Evolutionary conservation across 1,284 basidiomycete species (phyloP), one percentile per base, ranked within the genome.

Genomic region (Cystobasidium sp.): DNA sequence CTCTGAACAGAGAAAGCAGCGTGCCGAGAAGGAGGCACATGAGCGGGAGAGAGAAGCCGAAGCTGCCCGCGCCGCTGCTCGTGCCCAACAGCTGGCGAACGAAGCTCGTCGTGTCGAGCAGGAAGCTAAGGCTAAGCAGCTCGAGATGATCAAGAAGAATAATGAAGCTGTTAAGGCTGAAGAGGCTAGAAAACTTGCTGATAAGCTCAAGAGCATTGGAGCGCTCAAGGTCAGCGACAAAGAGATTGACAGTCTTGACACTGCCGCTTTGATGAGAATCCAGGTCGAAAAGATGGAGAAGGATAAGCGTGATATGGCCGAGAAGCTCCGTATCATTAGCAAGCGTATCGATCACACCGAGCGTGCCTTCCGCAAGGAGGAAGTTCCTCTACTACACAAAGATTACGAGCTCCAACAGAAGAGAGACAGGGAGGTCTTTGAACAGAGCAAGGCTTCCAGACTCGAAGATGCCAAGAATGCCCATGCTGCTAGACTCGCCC

Each of bases 271-370:
- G 76, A 92, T 98, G 82, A 88, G 88, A 68, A 88, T 98, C 79
- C 94, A 97, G 83, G 94, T 98, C 66, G 89, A 93, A 79, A 93
- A 97, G 81, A 86, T 97, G 71, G 95, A 97, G 85, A 97, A 97
- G 84, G 96, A 98, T 85, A 97, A 97, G 87, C 90, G 89, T 79
- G 92, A 95, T 79, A 86, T 93, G 77, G 88, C 87, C 77, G 92
- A 95, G 80, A 88, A 90, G 37, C 86, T 97, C 75, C 90, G 94
- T 47, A 88, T 95, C 77, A 87, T 92, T 68, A 84, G 90, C 73
- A 97, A 98, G 84, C 91, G 94, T 43, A 89, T 98, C 80, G 96
- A 99, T 81, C 95, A 99, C 83, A 83, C 93, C 81, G 96, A 99
- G 85, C 93, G 97, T 77, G 95, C 96, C 0, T 93, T 91, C 85